Base-by-base conservation (phyloP, 2,329 filamentous ascomycete species). In the Pseudogymnoascus sp. region DNA sequence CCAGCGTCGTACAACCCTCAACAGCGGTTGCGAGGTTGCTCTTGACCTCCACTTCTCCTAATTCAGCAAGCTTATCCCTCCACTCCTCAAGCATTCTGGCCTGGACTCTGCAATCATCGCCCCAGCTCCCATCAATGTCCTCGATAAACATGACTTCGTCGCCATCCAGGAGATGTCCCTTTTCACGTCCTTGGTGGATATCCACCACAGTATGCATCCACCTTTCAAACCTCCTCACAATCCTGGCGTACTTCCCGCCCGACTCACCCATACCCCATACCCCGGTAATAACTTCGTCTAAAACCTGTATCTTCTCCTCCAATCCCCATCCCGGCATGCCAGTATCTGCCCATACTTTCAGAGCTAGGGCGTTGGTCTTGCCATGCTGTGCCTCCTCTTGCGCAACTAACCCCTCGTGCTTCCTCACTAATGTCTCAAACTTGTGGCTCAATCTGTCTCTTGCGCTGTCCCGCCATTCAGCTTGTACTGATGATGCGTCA, bases 401-500 rank as follows among this genome's bases (percentile, higher is more conserved):
- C 18, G 63, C 62, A 16, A 73, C 72, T 8, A 73, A 70, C 67
- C 81, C 81, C 8, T 77, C 73, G 5, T 72, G 75, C 14, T 74
- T 71, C 25, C 64, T 62, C 2, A 69, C 68, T 5, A 70, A 65
- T 2, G 62, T 62, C 12, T 68, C 59, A 66, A 85, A 85, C 14
- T 78, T 76, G 1, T 58, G 65, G 0, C 75, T 75, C 2, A 87
- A 74, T 58, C 75, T 77, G 5, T 65, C 62, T 62, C 76, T 76
- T 1, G 86, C 86, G 66, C 81, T 85, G 2, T 73, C 77, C 62
- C 79, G 78, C 83, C 85, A 89, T 60, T 78, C 73, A 3, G 69
- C 67, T 1, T 76, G 69, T 0, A 78, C 78, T 2, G 69, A 63
- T 1, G 71, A 71, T 3, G 81, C 79, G 60, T 80, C 79, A 64